phyloP scores from a whole-genome alignment of 2,329 filamentous ascomycete species.

The Periglandula ipomoeae region DNA sequence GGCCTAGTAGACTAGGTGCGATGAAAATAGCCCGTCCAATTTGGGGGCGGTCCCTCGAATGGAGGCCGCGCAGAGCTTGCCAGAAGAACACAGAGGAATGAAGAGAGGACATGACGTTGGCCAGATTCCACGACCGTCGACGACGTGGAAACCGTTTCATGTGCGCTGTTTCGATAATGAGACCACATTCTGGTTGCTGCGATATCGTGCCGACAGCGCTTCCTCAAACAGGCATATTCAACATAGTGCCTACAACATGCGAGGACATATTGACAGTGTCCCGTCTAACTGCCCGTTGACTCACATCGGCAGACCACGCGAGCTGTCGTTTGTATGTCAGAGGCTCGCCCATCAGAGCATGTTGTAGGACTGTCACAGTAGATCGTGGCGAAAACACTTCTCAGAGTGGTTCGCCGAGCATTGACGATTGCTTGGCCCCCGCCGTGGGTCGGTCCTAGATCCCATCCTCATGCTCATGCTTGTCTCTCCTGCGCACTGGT shows the following conservation, averaged over 20 bases:
- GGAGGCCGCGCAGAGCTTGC: neutral
- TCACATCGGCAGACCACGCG: neutral
- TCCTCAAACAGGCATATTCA: neutral
- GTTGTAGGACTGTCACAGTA: too few relatives aligned
- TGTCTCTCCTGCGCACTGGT: too few relatives aligned
- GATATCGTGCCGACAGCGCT: neutral
- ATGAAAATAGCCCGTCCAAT: conserved; percentile 8
- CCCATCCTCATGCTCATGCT: too few relatives aligned
- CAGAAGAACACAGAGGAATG: neutral
- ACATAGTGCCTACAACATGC: neutral
- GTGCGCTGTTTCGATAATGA: too few relatives aligned
- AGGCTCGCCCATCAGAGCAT: too few relatives aligned
- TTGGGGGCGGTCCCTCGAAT: too few relatives aligned
- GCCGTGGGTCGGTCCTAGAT: too few relatives aligned
- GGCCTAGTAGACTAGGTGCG: neutral
- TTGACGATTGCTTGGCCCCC: too few relatives aligned
- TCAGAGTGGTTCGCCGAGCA: too few relatives aligned
- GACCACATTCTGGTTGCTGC: neutral
- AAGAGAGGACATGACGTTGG: conserved; percentile 5
- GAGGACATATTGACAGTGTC: neutral
- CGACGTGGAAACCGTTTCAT: neutral
- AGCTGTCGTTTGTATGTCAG: too few relatives aligned
- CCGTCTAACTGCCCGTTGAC: neutral
- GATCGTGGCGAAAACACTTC: too few relatives aligned
- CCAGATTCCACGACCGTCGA: neutral